Conservation (phyloP, 257 asterid species). For the Dorcoceras hygrometricum region DNA sequence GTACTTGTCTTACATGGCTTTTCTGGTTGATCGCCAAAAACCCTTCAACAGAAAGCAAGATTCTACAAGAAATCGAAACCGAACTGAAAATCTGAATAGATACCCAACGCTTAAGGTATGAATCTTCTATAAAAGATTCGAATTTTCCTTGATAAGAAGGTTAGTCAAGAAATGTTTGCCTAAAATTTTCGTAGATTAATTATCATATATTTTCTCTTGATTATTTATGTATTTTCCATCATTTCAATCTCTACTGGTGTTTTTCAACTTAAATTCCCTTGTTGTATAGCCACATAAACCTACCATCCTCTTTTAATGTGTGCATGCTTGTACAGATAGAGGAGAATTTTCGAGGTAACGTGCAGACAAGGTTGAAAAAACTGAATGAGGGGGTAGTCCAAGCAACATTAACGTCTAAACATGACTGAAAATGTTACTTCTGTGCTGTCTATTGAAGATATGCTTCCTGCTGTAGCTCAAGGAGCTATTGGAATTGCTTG, state of each 20-base stretch:
- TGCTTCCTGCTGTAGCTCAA: slow-evolving; percentile 99
- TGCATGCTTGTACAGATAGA: slow-evolving; percentile 55
- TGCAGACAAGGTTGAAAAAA: slow-evolving; percentile 82
- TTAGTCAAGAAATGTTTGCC: background rate
- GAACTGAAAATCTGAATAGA: slow-evolving; percentile 45
- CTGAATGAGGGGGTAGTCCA: slow-evolving; percentile 89
- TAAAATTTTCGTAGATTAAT: background rate
- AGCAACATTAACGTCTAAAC: slow-evolving; percentile 83
- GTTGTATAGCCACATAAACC: background rate
- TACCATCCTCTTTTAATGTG: too few species aligned
- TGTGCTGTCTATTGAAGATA: slow-evolving; percentile 78
- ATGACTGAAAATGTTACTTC: slow-evolving; percentile 79
- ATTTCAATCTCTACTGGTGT: background rate
- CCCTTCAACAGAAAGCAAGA: slow-evolving; percentile 28
- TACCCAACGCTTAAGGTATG: slow-evolving; percentile 73
- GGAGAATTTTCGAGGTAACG: slow-evolving; percentile 95
- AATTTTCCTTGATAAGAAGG: background rate
- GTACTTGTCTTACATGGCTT: slow-evolving; percentile 38
- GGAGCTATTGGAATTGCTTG: slow-evolving; percentile 98
- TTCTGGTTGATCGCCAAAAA: slow-evolving; percentile 32
- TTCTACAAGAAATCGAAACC: slow-evolving; percentile 26
- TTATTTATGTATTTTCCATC: background rate
- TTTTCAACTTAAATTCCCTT: too few species aligned
- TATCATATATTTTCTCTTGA: background rate
- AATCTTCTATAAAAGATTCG: background rate